phyloP scores from a whole-genome alignment of 305 asterid species.

The Ilex paraguariensis region DNA sequence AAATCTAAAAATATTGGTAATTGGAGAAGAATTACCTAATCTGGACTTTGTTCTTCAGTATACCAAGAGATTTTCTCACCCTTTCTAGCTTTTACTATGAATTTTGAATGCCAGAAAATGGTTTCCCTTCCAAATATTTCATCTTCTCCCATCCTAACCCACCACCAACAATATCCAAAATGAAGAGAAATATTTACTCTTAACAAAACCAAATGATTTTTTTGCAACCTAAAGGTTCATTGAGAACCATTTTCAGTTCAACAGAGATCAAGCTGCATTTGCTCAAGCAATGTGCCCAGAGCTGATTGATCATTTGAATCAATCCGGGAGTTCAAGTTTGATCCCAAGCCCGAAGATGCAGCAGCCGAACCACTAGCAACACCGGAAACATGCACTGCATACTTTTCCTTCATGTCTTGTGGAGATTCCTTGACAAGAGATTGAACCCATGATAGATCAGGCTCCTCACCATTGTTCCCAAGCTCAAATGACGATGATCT shows the following conservation, averaged over 20 bases:
- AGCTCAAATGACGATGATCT: slow-evolving; percentile 63
- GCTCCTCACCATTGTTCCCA: slow-evolving; percentile 60
- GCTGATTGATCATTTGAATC: slow-evolving; percentile 52
- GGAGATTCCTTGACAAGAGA: slow-evolving; percentile 76
- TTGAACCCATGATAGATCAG: slow-evolving; percentile 88
- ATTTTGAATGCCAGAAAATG: slow-evolving; percentile 34
- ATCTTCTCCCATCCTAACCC: slow-evolving; percentile 27
- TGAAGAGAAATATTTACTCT: slow-evolving; percentile 15
- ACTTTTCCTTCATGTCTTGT: slow-evolving; percentile 47
- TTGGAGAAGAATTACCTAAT: slow-evolving; percentile 27
- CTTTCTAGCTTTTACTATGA: slow-evolving; percentile 35
- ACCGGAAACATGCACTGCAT: slow-evolving; percentile 23
- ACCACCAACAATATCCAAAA: slow-evolving; percentile 25
- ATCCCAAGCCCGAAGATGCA: slow-evolving; percentile 29
- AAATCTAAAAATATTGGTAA: slow-evolving; percentile 28
- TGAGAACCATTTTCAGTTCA: slow-evolving; percentile 22
- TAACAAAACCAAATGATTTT: slow-evolving; percentile 21
- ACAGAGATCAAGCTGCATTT: slow-evolving; percentile 80
- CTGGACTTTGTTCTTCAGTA: slow-evolving; percentile 25
- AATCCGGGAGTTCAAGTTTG: slow-evolving; percentile 21
- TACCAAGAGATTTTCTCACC: slow-evolving; percentile 34
- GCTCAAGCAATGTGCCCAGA: slow-evolving; percentile 60
- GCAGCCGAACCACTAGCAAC: slow-evolving; percentile 18
- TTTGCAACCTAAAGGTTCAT: slow-evolving; percentile 19
- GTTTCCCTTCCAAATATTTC: slow-evolving; percentile 24